Conservation (phyloP, 306 rosid species). For the Dryas octopetala region DNA sequence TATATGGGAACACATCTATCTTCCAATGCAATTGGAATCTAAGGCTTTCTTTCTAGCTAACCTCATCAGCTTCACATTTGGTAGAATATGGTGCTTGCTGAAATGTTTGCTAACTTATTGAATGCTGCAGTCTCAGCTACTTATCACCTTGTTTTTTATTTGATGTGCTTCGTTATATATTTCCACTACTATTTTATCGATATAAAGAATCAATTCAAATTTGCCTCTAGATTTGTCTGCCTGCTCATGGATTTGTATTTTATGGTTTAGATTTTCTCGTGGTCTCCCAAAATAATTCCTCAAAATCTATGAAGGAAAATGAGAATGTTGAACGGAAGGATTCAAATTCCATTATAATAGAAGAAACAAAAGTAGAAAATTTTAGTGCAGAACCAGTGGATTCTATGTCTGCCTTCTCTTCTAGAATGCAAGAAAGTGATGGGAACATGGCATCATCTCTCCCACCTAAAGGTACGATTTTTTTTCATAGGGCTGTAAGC, state of each 20-base stretch:
- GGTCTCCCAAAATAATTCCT: slow-evolving; percentile 5
- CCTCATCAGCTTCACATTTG: background rate
- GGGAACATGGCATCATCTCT: slow-evolving; percentile 17
- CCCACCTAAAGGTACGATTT: slow-evolving; percentile 21
- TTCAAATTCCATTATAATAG: slow-evolving; percentile 2
- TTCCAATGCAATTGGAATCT: background rate
- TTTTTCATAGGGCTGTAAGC: background rate
- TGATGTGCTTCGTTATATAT: background rate
- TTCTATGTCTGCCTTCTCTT: slow-evolving; percentile 6
- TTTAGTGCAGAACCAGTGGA: background rate
- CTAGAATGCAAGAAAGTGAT: slow-evolving; percentile 12
- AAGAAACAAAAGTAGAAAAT: slow-evolving; percentile 22
- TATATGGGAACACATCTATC: background rate
- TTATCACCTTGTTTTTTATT: background rate
- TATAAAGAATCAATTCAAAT: too few species aligned
- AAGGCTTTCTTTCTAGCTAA: background rate
- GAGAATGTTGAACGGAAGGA: slow-evolving; percentile 1
- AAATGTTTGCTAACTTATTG: background rate
- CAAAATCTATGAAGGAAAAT: slow-evolving; percentile 5
- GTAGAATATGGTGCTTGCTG: background rate
- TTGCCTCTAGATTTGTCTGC: background rate
- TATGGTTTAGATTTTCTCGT: slow-evolving; percentile 19
- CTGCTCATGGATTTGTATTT: background rate
- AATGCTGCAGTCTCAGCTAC: background rate
- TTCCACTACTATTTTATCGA: too few species aligned